phyloP scores from a whole-genome alignment of 2,329 filamentous ascomycete genomes.

The Mycosphaerelloides madeirae region DNA sequence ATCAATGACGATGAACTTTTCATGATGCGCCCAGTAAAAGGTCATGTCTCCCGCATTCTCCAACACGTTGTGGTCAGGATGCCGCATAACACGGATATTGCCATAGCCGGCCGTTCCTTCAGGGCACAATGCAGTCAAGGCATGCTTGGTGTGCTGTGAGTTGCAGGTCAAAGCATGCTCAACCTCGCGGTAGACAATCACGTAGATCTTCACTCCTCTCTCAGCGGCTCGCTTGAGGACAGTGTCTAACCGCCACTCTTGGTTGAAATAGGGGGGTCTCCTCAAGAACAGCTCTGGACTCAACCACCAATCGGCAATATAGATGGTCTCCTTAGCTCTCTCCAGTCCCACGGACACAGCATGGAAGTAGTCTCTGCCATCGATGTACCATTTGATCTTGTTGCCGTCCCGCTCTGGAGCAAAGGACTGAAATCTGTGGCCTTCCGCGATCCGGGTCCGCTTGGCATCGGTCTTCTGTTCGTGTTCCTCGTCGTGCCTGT shows the following conservation, averaged over 20 bases:
- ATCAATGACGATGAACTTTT: constrained; percentile 95
- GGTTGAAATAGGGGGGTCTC: constrained; percentile 73
- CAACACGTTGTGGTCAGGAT: constrained; percentile 91
- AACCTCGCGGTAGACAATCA: constrained; percentile 86
- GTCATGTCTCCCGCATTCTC: constrained; percentile 95
- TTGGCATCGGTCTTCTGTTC: constrained; percentile 80
- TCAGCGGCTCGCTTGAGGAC: constrained; percentile 84
- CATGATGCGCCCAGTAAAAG: constrained; percentile 96
- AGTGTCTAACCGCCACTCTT: constrained; percentile 82
- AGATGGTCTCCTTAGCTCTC: constrained; percentile 84
- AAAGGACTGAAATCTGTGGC: constrained; percentile 82
- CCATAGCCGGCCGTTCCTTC: constrained; percentile 75
- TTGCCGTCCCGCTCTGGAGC: constrained; percentile 84
- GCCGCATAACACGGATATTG: constrained; percentile 84
- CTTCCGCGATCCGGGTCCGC: constrained; percentile 64
- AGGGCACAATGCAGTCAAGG: constrained; percentile 72
- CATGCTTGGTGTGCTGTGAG: constrained; percentile 86
- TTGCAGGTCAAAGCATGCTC: constrained; percentile 71
- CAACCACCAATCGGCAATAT: constrained; percentile 96
- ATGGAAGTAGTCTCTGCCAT: constrained; percentile 91
- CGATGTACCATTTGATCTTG: constrained; percentile 88
- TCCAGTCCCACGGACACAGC: constrained; percentile 89
- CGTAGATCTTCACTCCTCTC: constrained; percentile 87
- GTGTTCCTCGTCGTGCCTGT: constrained; percentile 90
- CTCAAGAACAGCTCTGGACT: constrained; percentile 83